phyloP scores from a whole-genome alignment of 2,329 filamentous ascomycete species.

The Xylaria sp. region DNA sequence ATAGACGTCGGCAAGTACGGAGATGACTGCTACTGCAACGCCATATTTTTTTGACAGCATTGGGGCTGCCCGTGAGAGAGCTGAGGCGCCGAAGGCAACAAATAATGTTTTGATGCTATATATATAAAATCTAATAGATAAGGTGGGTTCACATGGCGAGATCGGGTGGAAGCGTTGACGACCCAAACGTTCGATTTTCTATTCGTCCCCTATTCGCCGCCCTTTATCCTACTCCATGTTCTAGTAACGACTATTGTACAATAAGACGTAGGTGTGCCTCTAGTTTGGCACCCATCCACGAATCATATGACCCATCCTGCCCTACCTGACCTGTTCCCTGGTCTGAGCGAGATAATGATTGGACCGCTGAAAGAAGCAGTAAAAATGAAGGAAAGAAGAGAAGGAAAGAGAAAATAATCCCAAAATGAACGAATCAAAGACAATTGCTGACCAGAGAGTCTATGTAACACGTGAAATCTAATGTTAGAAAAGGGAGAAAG shows the following conservation, averaged over 20 bases:
- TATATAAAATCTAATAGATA: slow-evolving; percentile 33
- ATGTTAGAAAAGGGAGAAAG: not conserved
- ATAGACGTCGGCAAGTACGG: slow-evolving; percentile 12
- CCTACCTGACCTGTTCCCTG: slow-evolving; percentile 20
- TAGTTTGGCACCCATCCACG: slow-evolving; percentile 19
- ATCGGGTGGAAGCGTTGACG: slow-evolving; percentile 23
- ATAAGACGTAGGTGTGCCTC: slow-evolving; percentile 21
- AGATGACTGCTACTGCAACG: not conserved
- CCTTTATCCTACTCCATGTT: slow-evolving; percentile 2
- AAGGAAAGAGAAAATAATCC: not conserved
- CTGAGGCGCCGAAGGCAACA: slow-evolving; percentile 26
- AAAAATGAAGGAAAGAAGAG: not conserved
- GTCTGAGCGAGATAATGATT: slow-evolving; percentile 6
- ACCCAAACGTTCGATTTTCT: slow-evolving; percentile 1
- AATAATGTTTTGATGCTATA: slow-evolving; percentile 28
- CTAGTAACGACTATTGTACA: slow-evolving; percentile 31
- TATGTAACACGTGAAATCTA: slow-evolving; percentile 29
- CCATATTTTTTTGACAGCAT: slow-evolving; percentile 10
- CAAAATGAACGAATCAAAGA: slow-evolving; percentile 12
- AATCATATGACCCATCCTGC: slow-evolving; percentile 22
- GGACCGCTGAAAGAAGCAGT: slow-evolving; percentile 14
- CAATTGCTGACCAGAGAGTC: slow-evolving; percentile 28
- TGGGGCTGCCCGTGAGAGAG: slow-evolving; percentile 10
- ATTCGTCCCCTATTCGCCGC: slow-evolving; percentile 24
- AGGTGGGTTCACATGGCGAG: slow-evolving; percentile 21